These are phyloP conservation scores for Colletotrichum australisinense DNA, from an alignment of 2,329 filamentous ascomycete species.

Conservation along the genomic window DNA sequence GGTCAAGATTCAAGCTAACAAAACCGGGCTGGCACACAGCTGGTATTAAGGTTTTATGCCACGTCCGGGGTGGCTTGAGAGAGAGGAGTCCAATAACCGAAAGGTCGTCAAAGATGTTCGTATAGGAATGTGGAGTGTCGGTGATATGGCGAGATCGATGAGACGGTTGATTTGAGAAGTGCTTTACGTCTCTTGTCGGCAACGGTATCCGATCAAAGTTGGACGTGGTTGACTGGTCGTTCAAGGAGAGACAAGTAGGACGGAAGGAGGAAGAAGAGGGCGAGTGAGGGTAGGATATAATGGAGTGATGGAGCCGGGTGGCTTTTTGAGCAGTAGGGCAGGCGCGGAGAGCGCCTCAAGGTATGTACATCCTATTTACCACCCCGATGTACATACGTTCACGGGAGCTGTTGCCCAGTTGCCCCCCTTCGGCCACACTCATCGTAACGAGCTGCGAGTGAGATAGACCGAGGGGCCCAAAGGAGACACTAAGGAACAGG, in stretches of 20 bases:
- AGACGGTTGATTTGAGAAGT: neutral
- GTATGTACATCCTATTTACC: slow-evolving; percentile 20
- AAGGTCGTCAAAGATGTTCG: neutral
- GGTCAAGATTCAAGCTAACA: neutral
- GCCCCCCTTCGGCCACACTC: slow-evolving; percentile 25
- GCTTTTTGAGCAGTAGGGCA: slow-evolving; percentile 32
- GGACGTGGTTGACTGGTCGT: neutral
- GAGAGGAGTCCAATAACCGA: slow-evolving; percentile 2
- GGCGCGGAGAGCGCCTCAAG: slow-evolving; percentile 31
- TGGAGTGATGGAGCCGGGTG: slow-evolving; percentile 27
- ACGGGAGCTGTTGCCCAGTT: slow-evolving; percentile 15
- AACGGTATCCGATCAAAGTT: neutral
- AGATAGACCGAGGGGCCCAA: slow-evolving; percentile 37
- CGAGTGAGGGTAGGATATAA: slow-evolving; percentile 8
- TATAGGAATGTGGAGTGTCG: neutral
- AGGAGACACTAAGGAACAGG: slow-evolving; percentile 35
- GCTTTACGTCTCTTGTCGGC: no score
- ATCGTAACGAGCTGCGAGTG: slow-evolving; percentile 36
- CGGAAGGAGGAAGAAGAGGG: slow-evolving; percentile 1
- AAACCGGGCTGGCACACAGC: slow-evolving; percentile 4
- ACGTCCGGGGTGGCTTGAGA: slow-evolving; percentile 24
- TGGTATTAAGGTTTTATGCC: slow-evolving; percentile 24
- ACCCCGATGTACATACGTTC: slow-evolving; percentile 18
- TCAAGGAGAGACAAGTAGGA: neutral
- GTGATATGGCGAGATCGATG: neutral